These are phyloP conservation scores for Nemania sp. DNA, from an alignment of 2,329 filamentous ascomycete species.

Conservation along the genomic window DNA sequence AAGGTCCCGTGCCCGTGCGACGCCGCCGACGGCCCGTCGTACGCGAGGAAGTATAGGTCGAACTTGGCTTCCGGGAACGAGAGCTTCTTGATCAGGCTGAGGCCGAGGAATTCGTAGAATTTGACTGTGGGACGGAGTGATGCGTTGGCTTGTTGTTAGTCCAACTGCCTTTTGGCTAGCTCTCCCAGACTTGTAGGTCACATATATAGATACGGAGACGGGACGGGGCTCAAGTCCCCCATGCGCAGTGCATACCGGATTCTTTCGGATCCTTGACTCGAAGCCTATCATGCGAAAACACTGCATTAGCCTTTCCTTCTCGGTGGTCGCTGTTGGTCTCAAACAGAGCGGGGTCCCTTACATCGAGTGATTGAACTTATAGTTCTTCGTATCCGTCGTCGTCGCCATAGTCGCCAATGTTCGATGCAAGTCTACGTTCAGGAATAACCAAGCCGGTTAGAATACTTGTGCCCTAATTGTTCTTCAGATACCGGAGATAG, in stretches of 20 bases:
- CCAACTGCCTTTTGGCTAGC: too few species aligned
- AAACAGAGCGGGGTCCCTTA: slow-evolving; percentile 40
- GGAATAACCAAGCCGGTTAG: background rate
- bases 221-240: too few species aligned
- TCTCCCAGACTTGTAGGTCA: too few species aligned
- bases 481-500: background rate
- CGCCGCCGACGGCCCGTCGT: slow-evolving; percentile 75
- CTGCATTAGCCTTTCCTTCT: slow-evolving; percentile 14
- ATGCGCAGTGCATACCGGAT: slow-evolving; percentile 55
- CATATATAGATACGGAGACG: too few species aligned
- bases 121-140: too few species aligned
- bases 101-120: slow-evolving; percentile 91
- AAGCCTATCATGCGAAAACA: slow-evolving; percentile 59
- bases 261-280: slow-evolving; percentile 92
- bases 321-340: background rate
- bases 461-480: background rate
- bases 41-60: slow-evolving; percentile 93
- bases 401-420: slow-evolving; percentile 61
- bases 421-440: slow-evolving; percentile 20
- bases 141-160: background rate
- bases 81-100: slow-evolving; percentile 80
- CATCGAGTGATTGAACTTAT: slow-evolving; percentile 92
- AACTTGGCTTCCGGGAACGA: slow-evolving; percentile 87
- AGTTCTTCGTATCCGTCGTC: slow-evolving; percentile 73
- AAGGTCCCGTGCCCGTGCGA: slow-evolving; percentile 71